Evolutionary conservation across 208 protist species (phyloP).

Genomic region (Endotrypanum monterogeii): DNA sequence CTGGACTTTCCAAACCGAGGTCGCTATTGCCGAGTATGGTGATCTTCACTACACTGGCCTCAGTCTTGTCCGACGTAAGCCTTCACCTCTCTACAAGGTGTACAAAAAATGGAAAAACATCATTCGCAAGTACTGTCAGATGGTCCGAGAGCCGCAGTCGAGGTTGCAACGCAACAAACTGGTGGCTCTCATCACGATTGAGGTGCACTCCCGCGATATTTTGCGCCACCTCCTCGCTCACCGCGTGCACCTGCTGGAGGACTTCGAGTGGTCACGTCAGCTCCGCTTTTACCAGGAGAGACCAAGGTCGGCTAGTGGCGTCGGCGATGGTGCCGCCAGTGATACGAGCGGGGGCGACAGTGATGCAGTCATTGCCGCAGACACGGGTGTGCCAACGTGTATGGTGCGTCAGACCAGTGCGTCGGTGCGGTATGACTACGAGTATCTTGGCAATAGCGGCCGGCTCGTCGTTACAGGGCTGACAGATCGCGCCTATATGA

Average conservation of each 20-base stretch:
- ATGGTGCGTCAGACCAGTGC: conserved; percentile 94
- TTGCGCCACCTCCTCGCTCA: conserved; percentile 92
- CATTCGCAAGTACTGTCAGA: conserved; percentile 95
- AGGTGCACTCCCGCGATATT: conserved; percentile 98
- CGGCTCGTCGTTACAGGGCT: conserved; percentile 98
- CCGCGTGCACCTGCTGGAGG: conserved; percentile 76
- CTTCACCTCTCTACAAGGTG: conserved; percentile 90
- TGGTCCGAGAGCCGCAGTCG: conserved; percentile 93
- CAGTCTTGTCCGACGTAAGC: conserved; percentile 86
- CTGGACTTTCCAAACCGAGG: conserved; percentile 95
- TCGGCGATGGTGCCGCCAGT: background rate
- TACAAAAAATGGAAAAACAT: conserved; percentile 95
- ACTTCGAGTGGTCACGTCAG: conserved; percentile 98
- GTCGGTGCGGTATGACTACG: conserved; percentile 95
- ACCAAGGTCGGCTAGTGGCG: background rate
- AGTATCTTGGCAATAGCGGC: conserved; percentile 98
- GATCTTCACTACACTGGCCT: conserved; percentile 80
- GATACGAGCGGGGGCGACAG: background rate
- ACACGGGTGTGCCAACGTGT: conserved; percentile 42
- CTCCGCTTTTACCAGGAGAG: conserved; percentile 95
- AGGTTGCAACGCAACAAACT: conserved; percentile 96
- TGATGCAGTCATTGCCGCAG: background rate
- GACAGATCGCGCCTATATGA: conserved; percentile 98
- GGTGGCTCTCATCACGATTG: conserved; percentile 97
- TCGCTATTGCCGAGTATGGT: conserved; percentile 89